Base-by-base conservation (phyloP, 352 stramenopile genomes). In the Globisporangium spinosum region DNA sequence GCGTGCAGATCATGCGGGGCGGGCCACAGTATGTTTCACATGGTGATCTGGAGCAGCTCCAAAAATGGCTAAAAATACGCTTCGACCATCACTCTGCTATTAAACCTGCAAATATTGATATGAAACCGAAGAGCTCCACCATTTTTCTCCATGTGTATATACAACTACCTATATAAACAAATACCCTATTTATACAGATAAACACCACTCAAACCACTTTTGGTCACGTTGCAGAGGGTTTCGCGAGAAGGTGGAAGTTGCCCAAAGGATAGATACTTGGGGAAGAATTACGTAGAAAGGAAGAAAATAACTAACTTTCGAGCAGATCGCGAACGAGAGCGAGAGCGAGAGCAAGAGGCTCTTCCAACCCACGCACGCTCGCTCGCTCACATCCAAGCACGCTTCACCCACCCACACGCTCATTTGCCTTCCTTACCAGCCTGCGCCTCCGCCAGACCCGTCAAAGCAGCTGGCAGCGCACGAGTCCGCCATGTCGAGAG, bases 401-500 rank as follows among this genome's bases (percentile, higher is more conserved):
- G 8, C 29, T 13, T 2, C 22, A 45, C 7, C 8, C 55, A 38
- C 55, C 8, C 55, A 38, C 55, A 3, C 55, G 55, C 20, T 15
- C n/a, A 40, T 25, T 10, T 45, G 17, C 17, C 55, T 45, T 51
- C 17, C 17, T 51, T 22, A 8, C 2, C 17, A 20, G n/a, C 6
- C 43, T 51, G 43, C 43, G 43, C 43, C 55, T 61, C 45, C 40
- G 27, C 2, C 35, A 43, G 17, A 60, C 55, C 13, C 55, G 55
- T 35, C 38, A 22, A 61, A 45, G 55, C 35, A 57, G 13, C 47
- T 20, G 8, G 62, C 51, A 32, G 54, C 62, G 20, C 40, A 17
- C 17, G 17, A 20, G 29, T 40, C 55, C 53, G 74, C 70, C 71
- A 94, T 94, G 86, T 91, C 86, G 35, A 79, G 81, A 70, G 86